Evolutionary conservation across 441 rosid species (phyloP), one percentile per base, ranked within the genome.

Genomic region (Adansonia madagascariensis): DNA sequence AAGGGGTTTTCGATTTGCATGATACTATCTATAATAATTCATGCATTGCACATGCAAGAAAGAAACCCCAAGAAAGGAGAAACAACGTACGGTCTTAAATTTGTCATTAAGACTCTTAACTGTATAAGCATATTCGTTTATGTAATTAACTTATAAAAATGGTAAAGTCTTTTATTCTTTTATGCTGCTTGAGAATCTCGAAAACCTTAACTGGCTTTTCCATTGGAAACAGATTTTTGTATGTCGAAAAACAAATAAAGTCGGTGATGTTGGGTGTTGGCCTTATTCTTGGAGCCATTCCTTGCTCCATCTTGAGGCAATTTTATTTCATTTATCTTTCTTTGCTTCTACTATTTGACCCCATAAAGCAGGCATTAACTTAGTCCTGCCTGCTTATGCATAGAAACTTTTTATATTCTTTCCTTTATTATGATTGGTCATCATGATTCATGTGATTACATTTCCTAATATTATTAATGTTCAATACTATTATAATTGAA

Each of bases 101-200:
- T 63, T 35, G 24, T 9, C 8, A 24, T 35, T 35, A 35, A 35
- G 39, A 35, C 39, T 35, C 39, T 3, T 35, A 35, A 35, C 39
- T 35, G 39, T 35, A 5, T n/a, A 8, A 9, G 35, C 31, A 15
- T 15, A 35, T 20, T 18, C 24, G 7, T 63, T 27, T 55, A 2
- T 43, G 20, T 35, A 27, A 27, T 14, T 47, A 39, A n/a, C 46
- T 52, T 52, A 17, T 67, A 67, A 49, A 70, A 59, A 18, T 55
- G 63, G 35, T 31, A 70, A 60, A 65, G 80, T 82, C 83, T 84
- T 83, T 86, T 79, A 11, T 75, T 75, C 75, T 73, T 83, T 83
- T 35, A 84, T 59, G 41, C 79, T 79, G 39, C 39, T 53, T 75
- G 82, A 8, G 90, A 86, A 89, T 87, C 91, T 89, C 84, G 81